Conservation (phyloP, 1,284 basidiomycete genomes). For the Inonotus hispidus region DNA sequence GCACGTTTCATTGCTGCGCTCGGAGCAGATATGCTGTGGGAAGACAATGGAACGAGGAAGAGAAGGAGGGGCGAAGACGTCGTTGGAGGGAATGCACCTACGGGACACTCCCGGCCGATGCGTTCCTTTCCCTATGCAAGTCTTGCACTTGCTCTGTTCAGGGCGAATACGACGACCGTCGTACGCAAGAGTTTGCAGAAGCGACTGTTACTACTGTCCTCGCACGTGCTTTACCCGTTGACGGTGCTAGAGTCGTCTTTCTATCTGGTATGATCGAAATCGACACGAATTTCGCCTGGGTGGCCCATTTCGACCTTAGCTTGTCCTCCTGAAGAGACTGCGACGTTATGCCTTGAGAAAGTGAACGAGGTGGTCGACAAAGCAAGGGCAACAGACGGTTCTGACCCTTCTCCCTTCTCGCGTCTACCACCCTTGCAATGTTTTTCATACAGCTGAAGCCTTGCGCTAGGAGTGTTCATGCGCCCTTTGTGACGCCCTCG, state of each 20-base stretch:
- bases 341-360: slow-evolving; percentile 20
- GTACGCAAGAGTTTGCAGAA: slow-evolving; percentile 39
- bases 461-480: too few species aligned
- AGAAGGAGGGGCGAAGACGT: slow-evolving; percentile 35
- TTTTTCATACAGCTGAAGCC: too few species aligned
- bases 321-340: slow-evolving; percentile 22
- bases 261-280: slow-evolving; percentile 37
- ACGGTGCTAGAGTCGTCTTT: slow-evolving; percentile 45
- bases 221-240: slow-evolving; percentile 39
- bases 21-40: slow-evolving; percentile 26
- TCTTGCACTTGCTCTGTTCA: slow-evolving; percentile 24
- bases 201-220: slow-evolving; percentile 45
- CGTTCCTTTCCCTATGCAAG: slow-evolving; percentile 12
- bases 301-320: slow-evolving; percentile 1
- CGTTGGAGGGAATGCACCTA: slow-evolving; percentile 43
- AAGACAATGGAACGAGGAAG: slow-evolving; percentile 29
- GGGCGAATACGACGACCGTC: slow-evolving; percentile 32
- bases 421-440: slow-evolving; percentile 37
- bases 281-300: neutral
- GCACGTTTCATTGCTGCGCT: slow-evolving; percentile 35
- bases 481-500: too few species aligned
- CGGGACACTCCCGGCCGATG: slow-evolving; percentile 37
- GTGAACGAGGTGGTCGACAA: slow-evolving; percentile 20
- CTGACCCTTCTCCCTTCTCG: slow-evolving; percentile 28
- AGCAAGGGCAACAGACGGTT: neutral